Evolutionary conservation across 2,329 filamentous ascomycete genomes (phyloP).

Genomic region (Thelonectria discophora): DNA sequence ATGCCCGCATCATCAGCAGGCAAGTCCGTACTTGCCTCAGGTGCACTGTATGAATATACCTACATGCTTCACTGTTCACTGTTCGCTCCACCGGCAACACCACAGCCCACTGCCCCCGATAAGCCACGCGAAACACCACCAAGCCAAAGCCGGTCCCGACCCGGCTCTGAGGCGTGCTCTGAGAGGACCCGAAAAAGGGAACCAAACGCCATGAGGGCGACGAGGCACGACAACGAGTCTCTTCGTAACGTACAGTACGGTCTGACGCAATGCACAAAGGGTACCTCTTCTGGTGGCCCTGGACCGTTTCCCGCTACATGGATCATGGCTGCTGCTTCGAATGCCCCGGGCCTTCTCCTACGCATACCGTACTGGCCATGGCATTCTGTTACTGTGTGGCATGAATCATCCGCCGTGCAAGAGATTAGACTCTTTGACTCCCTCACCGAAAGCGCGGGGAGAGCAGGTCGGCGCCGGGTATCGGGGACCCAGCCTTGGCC

Average conservation of each 20-base stretch:
- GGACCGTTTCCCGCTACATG: slow-evolving; percentile 2
- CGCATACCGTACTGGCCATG: slow-evolving; percentile 9
- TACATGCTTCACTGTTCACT: slow-evolving; percentile 2
- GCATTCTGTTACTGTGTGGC: slow-evolving; percentile 3
- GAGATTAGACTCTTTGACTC: not conserved
- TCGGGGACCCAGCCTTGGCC: slow-evolving; percentile 1
- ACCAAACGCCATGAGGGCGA: slow-evolving; percentile 12
- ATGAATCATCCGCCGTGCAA: not conserved
- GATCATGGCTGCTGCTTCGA: slow-evolving; percentile 19
- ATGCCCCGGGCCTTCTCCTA: not conserved
- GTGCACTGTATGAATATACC: too few species aligned
- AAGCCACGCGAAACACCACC: slow-evolving; percentile 33
- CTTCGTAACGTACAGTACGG: not conserved
- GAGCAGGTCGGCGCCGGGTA: not conserved
- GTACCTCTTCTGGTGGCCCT: slow-evolving; percentile 5
- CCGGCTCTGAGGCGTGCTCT: slow-evolving; percentile 2
- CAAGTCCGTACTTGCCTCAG: slow-evolving; percentile 20
- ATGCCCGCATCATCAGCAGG: slow-evolving; percentile 42
- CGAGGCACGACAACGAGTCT: not conserved
- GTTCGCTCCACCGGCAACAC: not conserved
- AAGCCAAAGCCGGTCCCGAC: slow-evolving; percentile 15
- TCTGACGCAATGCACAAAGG: slow-evolving; percentile 13
- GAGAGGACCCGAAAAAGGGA: not conserved
- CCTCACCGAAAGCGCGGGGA: slow-evolving; percentile 4
- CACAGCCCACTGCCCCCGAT: slow-evolving; percentile 25